Evolutionary conservation across 331 rosid genomes (phyloP), one percentile per base, ranked within the genome.

Genomic region (Quercus phellos): DNA sequence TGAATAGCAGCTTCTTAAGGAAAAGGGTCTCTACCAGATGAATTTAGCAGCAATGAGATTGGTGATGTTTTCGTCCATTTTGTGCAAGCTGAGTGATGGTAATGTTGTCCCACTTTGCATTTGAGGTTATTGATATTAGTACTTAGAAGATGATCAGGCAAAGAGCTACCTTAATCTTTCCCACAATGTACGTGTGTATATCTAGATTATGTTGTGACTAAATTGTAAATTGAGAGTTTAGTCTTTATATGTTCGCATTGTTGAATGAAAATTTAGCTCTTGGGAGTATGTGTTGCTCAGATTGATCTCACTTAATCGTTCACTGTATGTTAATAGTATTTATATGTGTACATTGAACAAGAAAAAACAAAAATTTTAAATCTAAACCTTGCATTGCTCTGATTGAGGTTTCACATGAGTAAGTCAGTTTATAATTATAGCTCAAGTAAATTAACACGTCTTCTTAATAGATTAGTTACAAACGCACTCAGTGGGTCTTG

Each of bases 151-250:
- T 70, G 35, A 77, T 59, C 34, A n/a, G 61, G 29, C 30, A 64
- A 64, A 73, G 76, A 55, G 74, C 61, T 26, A 63, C 70, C 51
- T 81, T 46, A 38, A 38, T 38, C 10, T 32, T 46, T 35, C 79
- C 55, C 67, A 34, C 12, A 51, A 42, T 71, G 43, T 68, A 66
- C 56, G 55, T 73, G 50, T 35, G 68, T 73, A 55, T 35, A 70
- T 84, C 42, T 87, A 75, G 74, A 71, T 77, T 66, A 63, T 63
- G 42, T 18, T 63, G 4, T 13, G 21, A 66, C 71, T 34, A 63
- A 30, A 19, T 32, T 66, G 71, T 66, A 66, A 34, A 18, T 66
- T 35, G 18, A 18, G 26, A 46, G 14, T 32, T 18, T 34, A 17
- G 16, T n/a, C 6, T 9, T 34, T 32, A 21, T 34, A 34, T 4